Evolutionary conservation across 257 asterid species (phyloP).

Genomic region (Nicotiana benthamiana): DNA sequence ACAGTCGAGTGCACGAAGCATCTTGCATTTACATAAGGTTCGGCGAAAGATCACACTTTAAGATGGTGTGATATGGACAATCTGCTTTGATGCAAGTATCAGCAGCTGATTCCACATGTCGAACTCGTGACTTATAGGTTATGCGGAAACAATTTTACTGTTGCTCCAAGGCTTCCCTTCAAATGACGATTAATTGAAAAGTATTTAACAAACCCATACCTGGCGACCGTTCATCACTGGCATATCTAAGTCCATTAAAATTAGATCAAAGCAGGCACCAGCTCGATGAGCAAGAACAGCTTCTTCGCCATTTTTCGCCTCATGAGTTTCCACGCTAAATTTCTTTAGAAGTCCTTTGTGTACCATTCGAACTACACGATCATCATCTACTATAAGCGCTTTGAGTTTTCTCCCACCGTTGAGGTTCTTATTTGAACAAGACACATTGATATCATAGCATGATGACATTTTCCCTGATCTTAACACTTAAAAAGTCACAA

Average conservation of each 20-base stretch:
- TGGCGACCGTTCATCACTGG: constrained; percentile 39
- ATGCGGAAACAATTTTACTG: too few relatives aligned
- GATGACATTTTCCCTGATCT: neutral
- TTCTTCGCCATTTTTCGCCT: constrained; percentile 34
- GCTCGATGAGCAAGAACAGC: constrained; percentile 33
- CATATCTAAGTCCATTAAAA: constrained; percentile 54
- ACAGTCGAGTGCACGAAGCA: too few relatives aligned
- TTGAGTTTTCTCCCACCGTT: constrained; percentile 8
- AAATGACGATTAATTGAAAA: neutral
- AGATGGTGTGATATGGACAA: too few relatives aligned
- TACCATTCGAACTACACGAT: constrained; percentile 15
- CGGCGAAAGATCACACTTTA: too few relatives aligned
- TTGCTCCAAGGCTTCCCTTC: too few relatives aligned
- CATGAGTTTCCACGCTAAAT: constrained; percentile 23
- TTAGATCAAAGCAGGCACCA: constrained; percentile 32
- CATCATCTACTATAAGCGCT: constrained; percentile 50
- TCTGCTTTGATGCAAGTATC: too few relatives aligned
- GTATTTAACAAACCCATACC: constrained; percentile 11
- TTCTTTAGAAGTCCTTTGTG: constrained; percentile 18
- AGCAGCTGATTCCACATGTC: too few relatives aligned
- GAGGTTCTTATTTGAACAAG: neutral
- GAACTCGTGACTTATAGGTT: too few relatives aligned
- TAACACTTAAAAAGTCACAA: neutral
- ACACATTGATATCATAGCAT: neutral
- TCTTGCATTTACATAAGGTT: too few relatives aligned